Conservation (phyloP, 106 monocot genomes). For the Allium fistulosum region DNA sequence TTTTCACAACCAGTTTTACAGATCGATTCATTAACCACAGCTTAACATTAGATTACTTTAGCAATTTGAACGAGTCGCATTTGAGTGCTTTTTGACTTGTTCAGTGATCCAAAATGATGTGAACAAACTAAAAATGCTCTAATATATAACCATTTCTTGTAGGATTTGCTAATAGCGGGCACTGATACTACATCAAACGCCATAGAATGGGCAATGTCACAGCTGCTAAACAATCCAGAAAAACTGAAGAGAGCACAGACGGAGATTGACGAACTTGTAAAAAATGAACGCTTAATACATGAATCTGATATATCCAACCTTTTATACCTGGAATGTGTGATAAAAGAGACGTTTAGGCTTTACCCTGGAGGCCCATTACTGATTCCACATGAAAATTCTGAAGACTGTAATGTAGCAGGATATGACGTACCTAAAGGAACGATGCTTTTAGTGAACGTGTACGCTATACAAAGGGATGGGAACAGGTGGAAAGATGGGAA, state of each 20-base stretch:
- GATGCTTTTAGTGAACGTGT: conserved; percentile 13
- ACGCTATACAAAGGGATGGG: conserved; percentile 11
- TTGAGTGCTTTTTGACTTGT: too few species aligned
- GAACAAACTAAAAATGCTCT: too few species aligned
- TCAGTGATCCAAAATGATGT: too few species aligned
- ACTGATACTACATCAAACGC: conserved; percentile 8
- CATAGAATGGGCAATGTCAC: conserved; percentile 18
- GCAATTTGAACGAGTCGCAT: too few species aligned
- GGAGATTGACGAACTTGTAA: conserved; percentile 6
- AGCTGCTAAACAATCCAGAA: conserved; percentile 10
- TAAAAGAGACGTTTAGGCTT: conserved; percentile 8
- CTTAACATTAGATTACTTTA: too few species aligned
- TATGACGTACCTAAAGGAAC: conserved; percentile 1
- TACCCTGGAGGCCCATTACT: conserved; percentile 11
- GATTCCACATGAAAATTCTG: neutral
- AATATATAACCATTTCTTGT: neutral
- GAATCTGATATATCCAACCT: conserved; percentile 15
- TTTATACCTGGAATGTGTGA: conserved; percentile 9
- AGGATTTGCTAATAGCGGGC: conserved; percentile 10
- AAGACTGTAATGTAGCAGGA: conserved; percentile 3
- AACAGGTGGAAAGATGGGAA: neutral
- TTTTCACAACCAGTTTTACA: too few species aligned
- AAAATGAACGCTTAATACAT: neutral
- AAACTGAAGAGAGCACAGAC: neutral
- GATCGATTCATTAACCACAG: too few species aligned